Evolutionary conservation across 352 stramenopile species (phyloP).

Genomic region (Phytophthora gonapodyides): DNA sequence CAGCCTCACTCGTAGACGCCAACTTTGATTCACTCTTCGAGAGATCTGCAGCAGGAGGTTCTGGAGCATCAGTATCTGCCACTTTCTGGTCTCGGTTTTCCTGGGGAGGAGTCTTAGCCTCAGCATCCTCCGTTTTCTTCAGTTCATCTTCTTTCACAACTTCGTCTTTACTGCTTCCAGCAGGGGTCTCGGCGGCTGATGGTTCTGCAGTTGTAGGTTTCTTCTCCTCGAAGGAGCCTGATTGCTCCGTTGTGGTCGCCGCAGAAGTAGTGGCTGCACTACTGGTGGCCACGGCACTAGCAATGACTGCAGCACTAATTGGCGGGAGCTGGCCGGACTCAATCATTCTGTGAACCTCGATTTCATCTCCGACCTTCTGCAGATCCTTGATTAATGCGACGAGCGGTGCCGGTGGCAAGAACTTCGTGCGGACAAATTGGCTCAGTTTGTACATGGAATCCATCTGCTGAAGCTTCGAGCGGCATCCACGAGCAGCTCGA

Average conservation of each 20-base stretch:
- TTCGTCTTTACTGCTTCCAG: background rate
- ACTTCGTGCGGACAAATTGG: constrained; percentile 45
- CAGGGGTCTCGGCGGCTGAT: background rate
- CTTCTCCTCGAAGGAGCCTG: background rate
- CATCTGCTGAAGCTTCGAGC: constrained; percentile 64
- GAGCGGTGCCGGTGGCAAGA: constrained; percentile 38
- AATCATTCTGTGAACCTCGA: constrained; percentile 42
- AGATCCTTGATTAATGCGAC: constrained; percentile 48
- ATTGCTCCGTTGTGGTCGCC: background rate
- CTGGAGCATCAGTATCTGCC: background rate
- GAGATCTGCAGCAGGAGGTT: background rate
- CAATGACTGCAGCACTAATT: background rate
- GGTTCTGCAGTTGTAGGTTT: constrained; percentile 9
- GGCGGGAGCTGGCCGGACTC: constrained; percentile 34
- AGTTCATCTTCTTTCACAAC: constrained; percentile 4
- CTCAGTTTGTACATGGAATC: constrained; percentile 65
- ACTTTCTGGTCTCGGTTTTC: background rate
- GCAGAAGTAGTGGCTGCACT: too few species aligned
- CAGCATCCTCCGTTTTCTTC: constrained; percentile 4
- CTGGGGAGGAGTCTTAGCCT: background rate
- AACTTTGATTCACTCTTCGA: constrained; percentile 3
- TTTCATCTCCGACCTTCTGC: constrained; percentile 40
- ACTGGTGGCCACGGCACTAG: background rate
- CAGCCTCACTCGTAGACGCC: background rate
- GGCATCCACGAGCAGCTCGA: constrained; percentile 50